Evolutionary conservation across 352 stramenopile species (phyloP).

Genomic region (Phytophthora sp.): DNA sequence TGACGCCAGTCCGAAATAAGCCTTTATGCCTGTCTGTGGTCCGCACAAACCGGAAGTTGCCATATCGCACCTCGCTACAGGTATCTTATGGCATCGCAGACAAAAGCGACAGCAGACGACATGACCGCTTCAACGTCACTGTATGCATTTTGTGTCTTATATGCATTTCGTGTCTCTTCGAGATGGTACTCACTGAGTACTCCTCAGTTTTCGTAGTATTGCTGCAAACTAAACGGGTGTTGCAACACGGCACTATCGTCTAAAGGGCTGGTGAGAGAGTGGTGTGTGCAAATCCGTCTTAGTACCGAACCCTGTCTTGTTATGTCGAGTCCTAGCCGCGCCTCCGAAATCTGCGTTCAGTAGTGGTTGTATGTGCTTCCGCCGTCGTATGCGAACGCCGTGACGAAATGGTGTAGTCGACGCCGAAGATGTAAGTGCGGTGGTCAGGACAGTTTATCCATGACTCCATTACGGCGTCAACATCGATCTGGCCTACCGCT

Average conservation of each 20-base stretch:
- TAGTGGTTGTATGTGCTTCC: constrained; percentile 40
- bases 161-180: too few species aligned
- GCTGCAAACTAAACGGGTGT: not conserved
- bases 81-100: too few species aligned
- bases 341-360: constrained; percentile 60
- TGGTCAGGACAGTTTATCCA: constrained; percentile 38
- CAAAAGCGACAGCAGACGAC: too few species aligned
- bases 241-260: not conserved
- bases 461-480: constrained; percentile 35
- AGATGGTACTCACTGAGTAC: not conserved
- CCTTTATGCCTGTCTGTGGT: too few species aligned
- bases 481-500: constrained; percentile 34
- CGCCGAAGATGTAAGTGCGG: constrained; percentile 33
- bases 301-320: constrained; percentile 1
- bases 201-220: constrained; percentile 4
- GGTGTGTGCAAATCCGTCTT: not conserved
- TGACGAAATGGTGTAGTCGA: constrained; percentile 42
- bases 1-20: too few species aligned
- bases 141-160: too few species aligned
- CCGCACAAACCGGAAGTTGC: too few species aligned
- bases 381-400: constrained; percentile 36
- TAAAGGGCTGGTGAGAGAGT: not conserved
- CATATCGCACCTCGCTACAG: too few species aligned
- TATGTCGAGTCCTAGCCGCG: not conserved
- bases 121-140: too few species aligned